Evolutionary conservation across 2,329 filamentous ascomycete genomes (phyloP), one percentile per base, ranked within the genome.

Genomic region (Neofusicoccum kwambonambiense): DNA sequence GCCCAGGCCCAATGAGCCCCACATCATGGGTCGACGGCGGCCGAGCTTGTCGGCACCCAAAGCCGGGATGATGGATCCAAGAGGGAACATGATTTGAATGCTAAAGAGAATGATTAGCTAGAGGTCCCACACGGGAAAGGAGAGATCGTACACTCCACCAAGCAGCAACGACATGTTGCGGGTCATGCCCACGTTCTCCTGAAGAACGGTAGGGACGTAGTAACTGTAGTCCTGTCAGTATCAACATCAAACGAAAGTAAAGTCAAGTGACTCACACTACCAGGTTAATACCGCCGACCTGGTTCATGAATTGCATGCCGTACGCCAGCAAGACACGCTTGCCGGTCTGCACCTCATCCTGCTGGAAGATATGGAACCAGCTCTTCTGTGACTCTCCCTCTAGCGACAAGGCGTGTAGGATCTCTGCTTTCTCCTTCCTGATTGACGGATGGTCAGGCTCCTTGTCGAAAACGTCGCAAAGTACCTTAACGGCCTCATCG

Each of bases 271-370:
- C 61, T 54, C 71, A 74, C 72, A 75, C 74, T 19, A 72, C 67
- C 54, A 74, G 72, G 62, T 74, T 73, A 11, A 62, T 62, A 31
- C 56, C 64, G 34, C 84, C 82, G 5, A 87, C 76, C 67, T 89
- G 87, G 72, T 89, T 86, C 81, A 88, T 86, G 57, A 89, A 79
- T 73, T 89, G 86, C 9, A 81, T 82, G 19, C 80, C 82, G 1
- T 83, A 79, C 12, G 86, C 87, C 7, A 89, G 79, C 44, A 88
- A 65, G 79, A 88, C 85, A 51, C 87, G 87, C 77, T 86, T 87
- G 68, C 87, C 86, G 62, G 54, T 58, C 39, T 58, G 54, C 67
- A 88, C 80, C 3, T 77, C 60, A 70, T 72, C 67, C 76, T 75
- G 31, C 75, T 74, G 31, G 34, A 64, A 64, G 9, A 64, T 58